phyloP scores from a whole-genome alignment of 2,329 filamentous ascomycete species.

The Colletotrichum coccodes region DNA sequence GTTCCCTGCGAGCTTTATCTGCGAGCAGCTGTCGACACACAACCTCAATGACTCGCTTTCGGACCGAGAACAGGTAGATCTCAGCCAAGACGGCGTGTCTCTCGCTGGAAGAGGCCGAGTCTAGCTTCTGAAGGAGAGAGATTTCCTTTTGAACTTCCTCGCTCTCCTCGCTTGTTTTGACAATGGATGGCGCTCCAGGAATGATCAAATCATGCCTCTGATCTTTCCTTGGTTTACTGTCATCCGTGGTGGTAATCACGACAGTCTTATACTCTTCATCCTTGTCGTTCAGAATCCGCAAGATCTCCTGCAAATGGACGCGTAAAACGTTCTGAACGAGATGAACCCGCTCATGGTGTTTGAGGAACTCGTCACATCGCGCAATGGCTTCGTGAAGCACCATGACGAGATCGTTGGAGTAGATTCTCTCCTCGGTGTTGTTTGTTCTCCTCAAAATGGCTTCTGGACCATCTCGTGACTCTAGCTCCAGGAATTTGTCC shows the following conservation, averaged over 20 bases:
- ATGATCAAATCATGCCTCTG: not conserved
- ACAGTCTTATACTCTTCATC: conserved; percentile 6
- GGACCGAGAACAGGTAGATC: conserved; percentile 18
- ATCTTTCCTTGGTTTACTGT: not conserved
- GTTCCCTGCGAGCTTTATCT: not conserved
- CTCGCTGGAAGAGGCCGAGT: conserved; percentile 21
- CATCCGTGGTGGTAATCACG: not conserved
- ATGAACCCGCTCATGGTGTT: conserved; percentile 39
- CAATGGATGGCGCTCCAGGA: not conserved
- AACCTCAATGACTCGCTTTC: conserved; percentile 13
- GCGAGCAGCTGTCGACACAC: conserved; percentile 11
- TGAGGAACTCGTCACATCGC: conserved; percentile 35
- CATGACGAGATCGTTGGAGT: conserved; percentile 18
- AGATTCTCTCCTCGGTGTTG: conserved; percentile 22
- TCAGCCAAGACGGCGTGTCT: conserved; percentile 18
- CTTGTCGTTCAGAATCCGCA: conserved; percentile 54
- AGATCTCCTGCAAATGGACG: conserved; percentile 59
- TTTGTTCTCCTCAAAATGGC: not conserved
- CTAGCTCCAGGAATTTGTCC: conserved; percentile 39
- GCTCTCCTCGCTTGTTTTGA: not conserved
- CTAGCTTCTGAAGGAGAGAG: conserved; percentile 16
- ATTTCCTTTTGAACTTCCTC: conserved; percentile 5
- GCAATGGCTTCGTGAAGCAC: conserved; percentile 4
- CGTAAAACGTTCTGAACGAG: conserved; percentile 57
- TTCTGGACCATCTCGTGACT: not conserved